phyloP scores from a whole-genome alignment of 2,329 filamentous ascomycete species.

The Kalaharituber pfeilii region DNA sequence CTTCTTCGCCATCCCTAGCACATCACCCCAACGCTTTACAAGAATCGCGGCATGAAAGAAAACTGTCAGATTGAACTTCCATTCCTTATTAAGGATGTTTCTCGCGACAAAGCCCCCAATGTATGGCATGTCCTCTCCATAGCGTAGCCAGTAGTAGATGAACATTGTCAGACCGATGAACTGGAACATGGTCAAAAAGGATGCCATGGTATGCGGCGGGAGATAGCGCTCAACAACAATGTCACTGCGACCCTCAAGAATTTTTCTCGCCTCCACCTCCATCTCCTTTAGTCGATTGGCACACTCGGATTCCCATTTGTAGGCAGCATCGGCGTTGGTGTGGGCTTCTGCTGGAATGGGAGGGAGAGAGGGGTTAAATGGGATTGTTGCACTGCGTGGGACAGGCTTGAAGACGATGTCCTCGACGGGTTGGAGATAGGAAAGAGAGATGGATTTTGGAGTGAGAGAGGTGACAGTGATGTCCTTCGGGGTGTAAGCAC shows the following conservation, averaged over 20 bases:
- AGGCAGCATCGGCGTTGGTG: background rate
- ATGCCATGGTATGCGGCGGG: conserved; percentile 4
- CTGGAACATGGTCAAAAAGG: conserved; percentile 7
- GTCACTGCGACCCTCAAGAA: conserved; percentile 10
- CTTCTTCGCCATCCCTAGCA: conserved; percentile 12
- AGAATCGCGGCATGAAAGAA: conserved; percentile 14
- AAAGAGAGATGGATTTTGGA: conserved; percentile 8
- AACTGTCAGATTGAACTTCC: conserved; percentile 16
- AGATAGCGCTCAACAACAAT: conserved; percentile 12
- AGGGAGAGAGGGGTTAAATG: conserved; percentile 8
- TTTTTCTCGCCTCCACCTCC: conserved; percentile 4
- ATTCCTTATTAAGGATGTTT: conserved; percentile 12
- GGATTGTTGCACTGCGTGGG: conserved; percentile 11
- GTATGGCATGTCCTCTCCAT: conserved; percentile 2
- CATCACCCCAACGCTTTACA: conserved; percentile 17
- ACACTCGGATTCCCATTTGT: conserved; percentile 10
- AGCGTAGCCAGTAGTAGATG: conserved; percentile 5
- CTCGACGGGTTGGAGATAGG: conserved; percentile 16
- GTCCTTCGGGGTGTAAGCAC: conserved; percentile 13
- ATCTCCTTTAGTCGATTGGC: conserved; percentile 12
- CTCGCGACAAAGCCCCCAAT: conserved; percentile 1
- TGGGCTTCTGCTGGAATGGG: conserved; percentile 3
- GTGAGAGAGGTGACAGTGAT: conserved; percentile 9
- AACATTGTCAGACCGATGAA: conserved; percentile 10
- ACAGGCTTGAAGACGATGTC: conserved; percentile 15